Conservation (phyloP, 1,284 basidiomycete species). For the Boletus smithii region DNA sequence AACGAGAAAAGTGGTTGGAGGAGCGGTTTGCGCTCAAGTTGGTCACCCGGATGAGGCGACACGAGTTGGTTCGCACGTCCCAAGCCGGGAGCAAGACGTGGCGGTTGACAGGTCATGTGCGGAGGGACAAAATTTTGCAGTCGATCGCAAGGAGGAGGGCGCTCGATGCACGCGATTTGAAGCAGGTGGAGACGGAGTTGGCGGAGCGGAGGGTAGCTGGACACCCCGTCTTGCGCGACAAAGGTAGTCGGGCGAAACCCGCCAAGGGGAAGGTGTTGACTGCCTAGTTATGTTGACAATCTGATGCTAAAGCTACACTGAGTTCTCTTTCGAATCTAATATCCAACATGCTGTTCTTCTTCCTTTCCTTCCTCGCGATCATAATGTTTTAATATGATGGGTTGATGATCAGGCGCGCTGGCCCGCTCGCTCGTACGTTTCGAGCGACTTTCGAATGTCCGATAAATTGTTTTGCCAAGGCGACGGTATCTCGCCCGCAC, state of each 20-base stretch:
- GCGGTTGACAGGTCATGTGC: slow-evolving; percentile 40
- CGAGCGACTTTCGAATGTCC: slow-evolving; percentile 34
- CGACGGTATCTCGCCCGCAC: slow-evolving; percentile 27
- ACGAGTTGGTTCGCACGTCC: slow-evolving; percentile 45
- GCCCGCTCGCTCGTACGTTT: slow-evolving; percentile 18
- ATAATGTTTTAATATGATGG: slow-evolving; percentile 1
- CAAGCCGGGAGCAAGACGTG: slow-evolving; percentile 47
- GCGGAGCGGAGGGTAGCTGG: slow-evolving; percentile 24
- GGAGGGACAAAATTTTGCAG: slow-evolving; percentile 43
- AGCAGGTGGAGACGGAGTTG: slow-evolving; percentile 25
- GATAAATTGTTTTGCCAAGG: slow-evolving; percentile 30
- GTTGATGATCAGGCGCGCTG: slow-evolving; percentile 15
- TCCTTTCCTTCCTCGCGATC: not conserved
- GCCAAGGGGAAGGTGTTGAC: no score
- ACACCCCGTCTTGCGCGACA: slow-evolving; percentile 24
- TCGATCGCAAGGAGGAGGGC: slow-evolving; percentile 31
- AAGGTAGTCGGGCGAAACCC: slow-evolving; percentile 3
- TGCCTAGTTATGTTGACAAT: slow-evolving; percentile 6
- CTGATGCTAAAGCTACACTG: slow-evolving; percentile 30
- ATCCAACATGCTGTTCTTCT: not conserved
- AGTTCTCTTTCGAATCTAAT: not conserved
- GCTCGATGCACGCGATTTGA: slow-evolving; percentile 21
- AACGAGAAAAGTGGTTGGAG: slow-evolving; percentile 59
- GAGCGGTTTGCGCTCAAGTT: slow-evolving; percentile 51
- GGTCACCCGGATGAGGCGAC: slow-evolving; percentile 40